These are phyloP conservation scores for Daldinia loculata DNA, from an alignment of 495 filamentous ascomycete species.

Conservation along the genomic window DNA sequence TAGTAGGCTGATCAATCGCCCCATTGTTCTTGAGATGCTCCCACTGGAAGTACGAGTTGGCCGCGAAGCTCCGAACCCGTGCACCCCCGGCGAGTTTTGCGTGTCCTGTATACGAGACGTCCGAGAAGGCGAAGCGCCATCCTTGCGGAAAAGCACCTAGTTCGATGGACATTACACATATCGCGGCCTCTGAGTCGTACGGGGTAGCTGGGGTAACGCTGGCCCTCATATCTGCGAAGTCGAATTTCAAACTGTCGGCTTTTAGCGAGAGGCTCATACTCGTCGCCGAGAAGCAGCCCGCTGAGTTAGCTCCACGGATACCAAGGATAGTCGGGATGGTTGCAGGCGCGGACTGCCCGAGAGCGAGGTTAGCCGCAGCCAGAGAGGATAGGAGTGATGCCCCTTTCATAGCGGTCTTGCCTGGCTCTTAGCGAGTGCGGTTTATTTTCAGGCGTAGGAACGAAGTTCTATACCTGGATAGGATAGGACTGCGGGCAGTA, in stretches of 20 bases:
- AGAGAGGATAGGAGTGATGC: slow-evolving; percentile 7
- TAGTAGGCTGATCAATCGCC: slow-evolving; percentile 9
- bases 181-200: slow-evolving; percentile 35
- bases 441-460: too few relatives aligned
- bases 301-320: slow-evolving; percentile 35
- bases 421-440: background rate
- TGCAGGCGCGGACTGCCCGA: slow-evolving; percentile 23
- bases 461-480: background rate
- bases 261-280: slow-evolving; percentile 21
- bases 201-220: slow-evolving; percentile 27
- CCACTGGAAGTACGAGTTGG: slow-evolving; percentile 37
- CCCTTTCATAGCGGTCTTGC: slow-evolving; percentile 6
- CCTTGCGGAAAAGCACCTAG: slow-evolving; percentile 33
- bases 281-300: slow-evolving; percentile 34
- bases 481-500: background rate
- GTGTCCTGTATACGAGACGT: slow-evolving; percentile 32
- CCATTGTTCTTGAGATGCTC: slow-evolving; percentile 33
- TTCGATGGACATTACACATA: slow-evolving; percentile 34
- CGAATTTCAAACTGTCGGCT: slow-evolving; percentile 15
- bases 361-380: slow-evolving; percentile 11
- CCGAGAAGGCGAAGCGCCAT: slow-evolving; percentile 30
- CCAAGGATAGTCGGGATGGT: slow-evolving; percentile 34
- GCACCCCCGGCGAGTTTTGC: slow-evolving; percentile 30
- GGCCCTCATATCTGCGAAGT: slow-evolving; percentile 39
- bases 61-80: slow-evolving; percentile 29